Evolutionary conservation across 1,284 basidiomycete genomes (phyloP).

Genomic region (Malassezia sp.): DNA sequence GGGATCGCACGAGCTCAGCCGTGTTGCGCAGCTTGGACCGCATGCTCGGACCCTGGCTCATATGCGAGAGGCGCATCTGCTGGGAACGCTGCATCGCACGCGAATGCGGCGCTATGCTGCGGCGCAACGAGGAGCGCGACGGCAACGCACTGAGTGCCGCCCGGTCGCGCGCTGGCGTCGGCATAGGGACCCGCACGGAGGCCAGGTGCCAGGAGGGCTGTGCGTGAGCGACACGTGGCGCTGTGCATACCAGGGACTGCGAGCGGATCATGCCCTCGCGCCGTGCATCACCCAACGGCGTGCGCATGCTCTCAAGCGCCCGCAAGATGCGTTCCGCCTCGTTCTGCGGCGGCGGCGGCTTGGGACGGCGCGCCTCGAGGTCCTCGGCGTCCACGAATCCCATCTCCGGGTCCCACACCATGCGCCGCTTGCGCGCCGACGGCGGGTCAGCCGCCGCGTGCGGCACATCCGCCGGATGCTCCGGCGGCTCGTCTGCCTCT

Average conservation of each 20-base stretch:
- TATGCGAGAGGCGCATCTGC: constrained; percentile 7
- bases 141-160: background rate
- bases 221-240: no score
- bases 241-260: constrained; percentile 5
- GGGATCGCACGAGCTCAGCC: background rate
- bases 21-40: constrained; percentile 16
- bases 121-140: background rate
- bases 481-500: background rate
- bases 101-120: constrained; percentile 30
- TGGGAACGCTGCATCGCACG: constrained; percentile 13
- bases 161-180: constrained; percentile 6
- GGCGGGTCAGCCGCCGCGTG: background rate
- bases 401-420: constrained; percentile 39
- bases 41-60: constrained; percentile 2
- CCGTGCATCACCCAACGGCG: constrained; percentile 34
- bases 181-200: constrained; percentile 16
- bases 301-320: constrained; percentile 46
- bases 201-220: constrained; percentile 14
- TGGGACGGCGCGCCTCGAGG: constrained; percentile 28
- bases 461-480: background rate
- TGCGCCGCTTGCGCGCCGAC: constrained; percentile 27
- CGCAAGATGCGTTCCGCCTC: constrained; percentile 48
- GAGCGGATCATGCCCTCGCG: constrained; percentile 16
- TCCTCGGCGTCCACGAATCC: constrained; percentile 39
- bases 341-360: constrained; percentile 43